Base-by-base conservation (phyloP, 257 asterid species). In the Avicennia marina region DNA sequence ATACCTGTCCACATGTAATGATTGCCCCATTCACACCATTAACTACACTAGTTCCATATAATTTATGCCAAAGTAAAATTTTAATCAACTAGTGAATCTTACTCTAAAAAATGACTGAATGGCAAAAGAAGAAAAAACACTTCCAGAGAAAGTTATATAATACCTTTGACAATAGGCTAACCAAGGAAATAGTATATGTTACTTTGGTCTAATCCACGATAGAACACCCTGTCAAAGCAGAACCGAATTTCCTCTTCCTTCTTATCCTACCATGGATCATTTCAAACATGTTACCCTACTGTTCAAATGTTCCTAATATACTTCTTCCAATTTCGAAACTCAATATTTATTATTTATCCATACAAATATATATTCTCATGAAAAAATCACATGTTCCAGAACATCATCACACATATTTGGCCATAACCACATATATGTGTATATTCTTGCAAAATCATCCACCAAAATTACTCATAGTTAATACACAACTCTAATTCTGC, bases 1-100 rank as follows among this genome's bases (percentile, higher is more conserved):
- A 47, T 67, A 84, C 96, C 96, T 87, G 96, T 62, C 96, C 96
- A 11, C 82, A 87, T 22, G 86, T 84, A 67, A 87, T 78, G 53
- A 87, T 65, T 22, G 89, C 84, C 53, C 96, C 96, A 73, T 82
- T 84, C 70, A 78, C 69, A 63, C 87, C 93, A 71, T 60, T 69
- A 60, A 81, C 64, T 62, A 72, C 93, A 58, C 84, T 95, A 85
- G 81, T 43, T 54, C 57, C 60, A 42, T 22, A 49, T 44, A 45
- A 29, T 34, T 32, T 51, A 38, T 11, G 34, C 6, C 56, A 39
- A 25, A n/a, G n/a, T n/a, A n/a, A 24, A 24, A 2, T 25, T 31
- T 20, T 53, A 53, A 27, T 29, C 38, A 27, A 52, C 18, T 25
- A 24, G 19, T 17, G 42, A 31, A 25, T 58, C 46, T 46, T 26